Evolutionary conservation across 2,329 filamentous ascomycete species (phyloP).

Genomic region (Botryotinia convoluta): DNA sequence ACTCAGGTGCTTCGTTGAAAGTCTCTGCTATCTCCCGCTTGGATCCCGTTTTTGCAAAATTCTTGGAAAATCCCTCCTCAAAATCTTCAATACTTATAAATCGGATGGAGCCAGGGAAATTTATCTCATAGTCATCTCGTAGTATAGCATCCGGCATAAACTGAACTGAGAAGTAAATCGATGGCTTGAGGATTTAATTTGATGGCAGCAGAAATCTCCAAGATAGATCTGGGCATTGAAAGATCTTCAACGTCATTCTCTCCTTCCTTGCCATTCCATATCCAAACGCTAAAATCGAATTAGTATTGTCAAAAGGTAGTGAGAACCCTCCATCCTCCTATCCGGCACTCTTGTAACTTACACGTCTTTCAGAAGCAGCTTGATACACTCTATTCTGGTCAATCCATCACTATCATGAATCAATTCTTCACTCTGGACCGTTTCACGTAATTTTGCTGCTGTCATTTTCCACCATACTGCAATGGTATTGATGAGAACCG

Average conservation of each 20-base stretch:
- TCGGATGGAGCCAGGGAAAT: no score
- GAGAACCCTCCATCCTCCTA: background rate
- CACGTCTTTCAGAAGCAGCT: background rate
- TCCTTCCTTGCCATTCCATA: background rate
- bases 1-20: background rate
- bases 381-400: background rate
- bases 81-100: background rate
- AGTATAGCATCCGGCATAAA: no score
- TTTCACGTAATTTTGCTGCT: background rate
- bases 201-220: background rate
- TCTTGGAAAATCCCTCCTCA: background rate
- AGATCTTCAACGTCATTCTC: background rate
- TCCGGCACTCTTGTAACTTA: background rate
- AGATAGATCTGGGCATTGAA: background rate
- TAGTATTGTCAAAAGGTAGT: background rate
- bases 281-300: background rate
- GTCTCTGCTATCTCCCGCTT: background rate
- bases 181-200: background rate
- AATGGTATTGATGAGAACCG: background rate
- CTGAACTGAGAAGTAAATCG: background rate
- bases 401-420: background rate
- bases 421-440: background rate
- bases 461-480: background rate
- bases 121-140: fast-evolving
- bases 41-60: no score